Conservation (phyloP, 441 rosid species). For the Isatis lusitanica region DNA sequence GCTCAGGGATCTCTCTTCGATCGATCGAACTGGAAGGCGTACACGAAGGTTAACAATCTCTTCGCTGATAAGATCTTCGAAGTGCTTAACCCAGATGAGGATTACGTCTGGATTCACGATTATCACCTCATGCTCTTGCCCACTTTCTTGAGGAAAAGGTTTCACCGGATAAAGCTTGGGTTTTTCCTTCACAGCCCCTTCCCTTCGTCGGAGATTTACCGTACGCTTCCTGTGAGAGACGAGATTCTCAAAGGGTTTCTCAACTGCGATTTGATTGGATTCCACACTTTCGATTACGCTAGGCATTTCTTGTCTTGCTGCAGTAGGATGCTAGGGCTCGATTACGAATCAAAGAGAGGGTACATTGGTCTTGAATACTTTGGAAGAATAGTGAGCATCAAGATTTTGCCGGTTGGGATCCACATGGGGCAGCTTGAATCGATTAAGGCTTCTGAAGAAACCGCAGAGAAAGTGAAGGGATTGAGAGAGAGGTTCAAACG, state of each 20-base stretch:
- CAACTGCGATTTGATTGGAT: conserved; percentile 82
- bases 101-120: conserved; percentile 81
- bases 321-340: conserved; percentile 75
- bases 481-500: conserved; percentile 57
- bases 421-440: conserved; percentile 72
- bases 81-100: conserved; percentile 64
- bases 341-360: conserved; percentile 79
- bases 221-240: conserved; percentile 69
- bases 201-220: conserved; percentile 75
- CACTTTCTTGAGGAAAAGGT: conserved; percentile 58
- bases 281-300: conserved; percentile 85
- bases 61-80: conserved; percentile 67
- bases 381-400: conserved; percentile 73
- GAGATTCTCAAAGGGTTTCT: conserved; percentile 67
- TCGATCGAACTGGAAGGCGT: conserved; percentile 62
- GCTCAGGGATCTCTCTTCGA: conserved; percentile 57
- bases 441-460: conserved; percentile 41
- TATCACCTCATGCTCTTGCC: conserved; percentile 82
- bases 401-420: conserved; percentile 77
- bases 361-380: conserved; percentile 77
- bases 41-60: conserved; percentile 56
- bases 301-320: conserved; percentile 86
- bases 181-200: conserved; percentile 72
- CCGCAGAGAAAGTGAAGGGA: conserved; percentile 47
- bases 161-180: conserved; percentile 58